Base-by-base conservation (phyloP, 305 asterid genomes). In the Rubia peregrina region DNA sequence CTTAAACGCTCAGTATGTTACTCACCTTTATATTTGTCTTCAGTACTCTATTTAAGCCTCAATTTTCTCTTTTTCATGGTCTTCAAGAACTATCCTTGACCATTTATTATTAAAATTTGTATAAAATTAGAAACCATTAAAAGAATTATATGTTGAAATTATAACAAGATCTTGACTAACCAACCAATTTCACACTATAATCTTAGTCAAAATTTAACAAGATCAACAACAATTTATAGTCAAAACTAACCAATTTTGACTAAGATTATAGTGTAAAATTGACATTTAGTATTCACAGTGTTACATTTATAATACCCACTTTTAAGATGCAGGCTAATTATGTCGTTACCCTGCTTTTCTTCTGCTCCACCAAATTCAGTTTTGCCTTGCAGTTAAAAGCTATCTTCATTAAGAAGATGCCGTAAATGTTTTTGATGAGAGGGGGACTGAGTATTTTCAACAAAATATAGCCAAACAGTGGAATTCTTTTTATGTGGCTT, bases 1-100 rank as follows among this genome's bases (percentile, higher is more conserved):
- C 85, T 83, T 62, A 83, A 83, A 83, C 71, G 65, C 77, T 78
- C 81, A 17, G 98, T 89, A 87, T 61, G 89, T 83, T 49, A 59
- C 75, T 40, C 49, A 41, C 67, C 33, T 65, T 36, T 59, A 67
- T 49, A 30, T 41, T 12, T 30, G 40, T 19, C 22, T 73, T 26
- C 71, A 14, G 57, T 77, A 10, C 41, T 36, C 3, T 44, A 5
- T 49, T n/a, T 62, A 17, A 51, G 16, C 6, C 5, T 5, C 3
- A 19, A 2, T 49, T 49, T 16, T 51, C 22, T 51, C 22, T 21
- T 51, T 17, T 51, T 49, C 19, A 49, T 3, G 19, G 19, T 49
- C 56, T 49, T 16, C 22, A 51, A 51, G 57, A 51, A 16, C 57
- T 21, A 48, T 12, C 53, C 14, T 48, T 48, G 53, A 13, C 17